phyloP scores from a whole-genome alignment of 2,329 filamentous ascomycete genomes.

The Hymenoscyphus occultus region DNA sequence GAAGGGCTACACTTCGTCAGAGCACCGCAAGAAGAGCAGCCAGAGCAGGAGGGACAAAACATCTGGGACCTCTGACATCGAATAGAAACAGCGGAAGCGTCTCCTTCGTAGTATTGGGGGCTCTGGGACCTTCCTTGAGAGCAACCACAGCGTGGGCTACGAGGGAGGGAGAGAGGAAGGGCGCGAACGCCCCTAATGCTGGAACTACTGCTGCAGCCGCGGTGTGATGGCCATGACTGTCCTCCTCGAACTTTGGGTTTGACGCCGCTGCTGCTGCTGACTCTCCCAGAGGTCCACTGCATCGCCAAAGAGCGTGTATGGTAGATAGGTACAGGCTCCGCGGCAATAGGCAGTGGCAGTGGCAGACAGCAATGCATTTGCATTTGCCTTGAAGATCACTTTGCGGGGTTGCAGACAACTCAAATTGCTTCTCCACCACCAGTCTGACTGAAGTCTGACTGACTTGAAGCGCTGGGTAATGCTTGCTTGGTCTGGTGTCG shows the following conservation, averaged over 20 bases:
- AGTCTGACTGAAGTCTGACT: slow-evolving; percentile 3
- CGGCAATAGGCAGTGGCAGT: not conserved
- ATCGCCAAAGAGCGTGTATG: not conserved
- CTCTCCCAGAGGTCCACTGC: not conserved
- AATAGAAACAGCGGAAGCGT: not conserved
- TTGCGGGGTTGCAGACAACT: slow-evolving; percentile 1
- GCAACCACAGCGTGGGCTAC: not conserved
- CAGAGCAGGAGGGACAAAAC: not conserved
- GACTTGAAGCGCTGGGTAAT: not conserved
- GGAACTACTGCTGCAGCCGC: not conserved
- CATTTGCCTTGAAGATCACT: not conserved
- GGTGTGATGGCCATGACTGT: not conserved
- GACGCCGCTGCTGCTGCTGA: not conserved
- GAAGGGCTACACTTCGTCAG: slow-evolving; percentile 7
- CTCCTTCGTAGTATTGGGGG: not conserved
- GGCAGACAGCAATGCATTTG: slow-evolving; percentile 1
- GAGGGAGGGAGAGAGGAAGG: not conserved
- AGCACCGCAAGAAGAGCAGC: not conserved
- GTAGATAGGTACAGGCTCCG: not conserved
- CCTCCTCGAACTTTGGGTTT: not conserved
- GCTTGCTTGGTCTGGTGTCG: not conserved
- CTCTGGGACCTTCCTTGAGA: not conserved
- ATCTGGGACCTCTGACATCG: not conserved
- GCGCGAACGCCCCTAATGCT: not conserved
- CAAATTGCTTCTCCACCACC: not conserved